Conservation (phyloP, 306 rosid species). For the Quercus bicolor region DNA sequence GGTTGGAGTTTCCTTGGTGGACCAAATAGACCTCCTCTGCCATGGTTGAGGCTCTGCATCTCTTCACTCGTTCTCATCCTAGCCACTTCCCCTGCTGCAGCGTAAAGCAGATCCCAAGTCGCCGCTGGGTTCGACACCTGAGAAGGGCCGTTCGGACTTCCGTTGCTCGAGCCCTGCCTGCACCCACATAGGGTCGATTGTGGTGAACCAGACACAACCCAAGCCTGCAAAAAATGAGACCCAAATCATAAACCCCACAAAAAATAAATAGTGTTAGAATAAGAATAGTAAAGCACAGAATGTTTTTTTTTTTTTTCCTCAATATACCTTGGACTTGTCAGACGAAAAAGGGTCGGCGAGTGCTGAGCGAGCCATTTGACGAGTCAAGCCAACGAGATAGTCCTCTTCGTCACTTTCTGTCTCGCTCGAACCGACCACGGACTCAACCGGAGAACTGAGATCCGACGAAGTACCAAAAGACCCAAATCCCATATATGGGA, state of each 20-base stretch:
- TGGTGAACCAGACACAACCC: constrained; percentile 43
- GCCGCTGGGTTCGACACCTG: constrained; percentile 25
- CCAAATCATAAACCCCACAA: neutral
- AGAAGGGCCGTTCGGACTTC: constrained; percentile 49
- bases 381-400: constrained; percentile 56
- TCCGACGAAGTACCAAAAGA: constrained; percentile 30
- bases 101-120: constrained; percentile 64
- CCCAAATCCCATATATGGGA: constrained; percentile 20
- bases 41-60: constrained; percentile 3
- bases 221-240: constrained; percentile 17
- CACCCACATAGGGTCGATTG: constrained; percentile 69
- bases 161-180: constrained; percentile 48
- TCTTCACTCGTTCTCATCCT: constrained; percentile 48
- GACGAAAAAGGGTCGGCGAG: constrained; percentile 24
- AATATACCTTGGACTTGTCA: constrained; percentile 38
- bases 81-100: constrained; percentile 69
- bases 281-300: neutral
- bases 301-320: no score
- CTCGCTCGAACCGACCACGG: constrained; percentile 55
- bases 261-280: neutral
- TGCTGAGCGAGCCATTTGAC: constrained; percentile 47
- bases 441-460: constrained; percentile 59
- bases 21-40: constrained; percentile 18
- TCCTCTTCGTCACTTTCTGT: constrained; percentile 82
- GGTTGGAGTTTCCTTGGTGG: constrained; percentile 25